Conservation (phyloP, 208 protist species). For the Leishmania guyanensis region DNA sequence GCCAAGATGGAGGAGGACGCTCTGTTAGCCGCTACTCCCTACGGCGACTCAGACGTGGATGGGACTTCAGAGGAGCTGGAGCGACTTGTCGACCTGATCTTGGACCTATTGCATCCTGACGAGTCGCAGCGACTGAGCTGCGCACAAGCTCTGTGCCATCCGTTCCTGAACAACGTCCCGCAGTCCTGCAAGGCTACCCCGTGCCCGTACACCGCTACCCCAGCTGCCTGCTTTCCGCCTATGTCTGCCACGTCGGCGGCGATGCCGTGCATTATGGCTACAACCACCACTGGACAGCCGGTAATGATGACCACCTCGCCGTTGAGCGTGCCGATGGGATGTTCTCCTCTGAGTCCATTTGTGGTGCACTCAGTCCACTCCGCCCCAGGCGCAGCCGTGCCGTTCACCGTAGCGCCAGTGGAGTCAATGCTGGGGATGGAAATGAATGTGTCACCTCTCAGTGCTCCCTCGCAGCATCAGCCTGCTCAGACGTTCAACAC, state of each 20-base stretch:
- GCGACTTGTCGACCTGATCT: constrained; percentile 69
- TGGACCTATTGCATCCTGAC: constrained; percentile 70
- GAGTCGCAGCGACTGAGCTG: constrained; percentile 60
- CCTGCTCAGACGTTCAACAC: constrained; percentile 24
- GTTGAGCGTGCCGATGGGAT: constrained; percentile 24
- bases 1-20: constrained; percentile 21
- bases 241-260: constrained; percentile 13
- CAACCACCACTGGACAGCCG: constrained; percentile 15
- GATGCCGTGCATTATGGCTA: constrained; percentile 30
- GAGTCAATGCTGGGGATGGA: constrained; percentile 23
- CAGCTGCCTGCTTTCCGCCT: constrained; percentile 16
- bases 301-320: constrained; percentile 29
- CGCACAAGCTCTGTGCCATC: constrained; percentile 66
- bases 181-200: constrained; percentile 20
- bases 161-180: constrained; percentile 35
- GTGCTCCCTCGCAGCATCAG: constrained; percentile 15
- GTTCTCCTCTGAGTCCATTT: constrained; percentile 27
- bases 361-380: constrained; percentile 27
- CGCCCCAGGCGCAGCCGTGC: constrained; percentile 10
- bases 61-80: constrained; percentile 38
- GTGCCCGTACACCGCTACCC: constrained; percentile 16
- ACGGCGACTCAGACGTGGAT: constrained; percentile 29
- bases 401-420: constrained; percentile 18
- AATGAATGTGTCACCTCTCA: constrained; percentile 16
- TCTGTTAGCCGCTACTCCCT: constrained; percentile 27